Conservation (phyloP, 805 yeast species). For the Dipodascus geniculatus region DNA sequence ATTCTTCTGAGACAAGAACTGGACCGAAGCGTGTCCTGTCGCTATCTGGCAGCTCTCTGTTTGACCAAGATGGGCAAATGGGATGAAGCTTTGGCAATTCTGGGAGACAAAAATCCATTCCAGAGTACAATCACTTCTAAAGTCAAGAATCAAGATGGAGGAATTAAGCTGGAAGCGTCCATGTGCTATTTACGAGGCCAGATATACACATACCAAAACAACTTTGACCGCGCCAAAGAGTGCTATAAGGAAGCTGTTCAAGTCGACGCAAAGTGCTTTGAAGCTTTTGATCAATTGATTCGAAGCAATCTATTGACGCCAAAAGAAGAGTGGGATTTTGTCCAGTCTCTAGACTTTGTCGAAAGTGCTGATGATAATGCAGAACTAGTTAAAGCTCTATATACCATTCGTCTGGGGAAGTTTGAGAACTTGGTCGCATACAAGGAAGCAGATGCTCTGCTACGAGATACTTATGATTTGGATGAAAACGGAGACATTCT, state of each 20-base stretch:
- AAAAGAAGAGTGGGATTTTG: slow-evolving; percentile 74
- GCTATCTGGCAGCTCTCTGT: slow-evolving; percentile 70
- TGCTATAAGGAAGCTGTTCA: slow-evolving; percentile 76
- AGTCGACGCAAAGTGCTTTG: slow-evolving; percentile 86
- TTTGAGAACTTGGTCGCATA: slow-evolving; percentile 44
- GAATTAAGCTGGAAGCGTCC: slow-evolving; percentile 76
- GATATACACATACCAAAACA: slow-evolving; percentile 70
- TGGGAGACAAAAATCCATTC: slow-evolving; percentile 77
- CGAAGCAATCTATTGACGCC: slow-evolving; percentile 68
- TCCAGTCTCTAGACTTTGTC: slow-evolving; percentile 52
- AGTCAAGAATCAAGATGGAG: slow-evolving; percentile 43
- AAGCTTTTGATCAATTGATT: slow-evolving; percentile 75
- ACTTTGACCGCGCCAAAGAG: slow-evolving; percentile 75
- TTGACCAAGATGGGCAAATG: slow-evolving; percentile 58
- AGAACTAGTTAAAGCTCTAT: slow-evolving; percentile 65
- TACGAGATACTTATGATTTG: slow-evolving; percentile 63
- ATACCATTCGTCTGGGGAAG: slow-evolving; percentile 66
- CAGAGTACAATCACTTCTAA: slow-evolving; percentile 2
- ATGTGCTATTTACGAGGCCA: slow-evolving; percentile 78
- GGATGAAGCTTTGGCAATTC: slow-evolving; percentile 81
- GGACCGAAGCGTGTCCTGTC: slow-evolving; percentile 54
- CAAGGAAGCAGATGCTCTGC: slow-evolving; percentile 51
- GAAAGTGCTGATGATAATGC: slow-evolving; percentile 57
- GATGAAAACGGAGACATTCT: slow-evolving; percentile 60
- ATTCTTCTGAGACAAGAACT: slow-evolving; percentile 44